Base-by-base conservation (phyloP, 768 basidiomycete genomes). In the Mycena haematopus region DNA sequence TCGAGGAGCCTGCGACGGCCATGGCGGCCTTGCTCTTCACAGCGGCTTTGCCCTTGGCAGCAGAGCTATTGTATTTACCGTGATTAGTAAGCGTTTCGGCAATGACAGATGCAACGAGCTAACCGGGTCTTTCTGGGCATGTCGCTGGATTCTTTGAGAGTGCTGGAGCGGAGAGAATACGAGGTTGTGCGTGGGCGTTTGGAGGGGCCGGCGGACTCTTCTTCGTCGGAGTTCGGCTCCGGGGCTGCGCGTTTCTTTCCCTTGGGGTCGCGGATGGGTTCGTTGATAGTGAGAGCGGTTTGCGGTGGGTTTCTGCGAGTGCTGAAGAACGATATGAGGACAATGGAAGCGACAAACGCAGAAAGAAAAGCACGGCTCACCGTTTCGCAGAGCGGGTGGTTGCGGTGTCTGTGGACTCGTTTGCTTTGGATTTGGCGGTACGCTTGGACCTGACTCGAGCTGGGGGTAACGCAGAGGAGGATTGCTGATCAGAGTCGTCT, bases 231-330 rank as follows among this genome's bases (percentile, higher is more conserved):
- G 67, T 76, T 77, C 35, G 79, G 76, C 77, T 93, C 91, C 51
- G 90, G 89, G 33, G 82, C 85, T 40, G 93, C 94, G 70, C 93
- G 90, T 79, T 96, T 96, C 87, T 97, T 97, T 61, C 94, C 95
- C 77, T 96, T 96, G 67, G 77, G 76, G 77, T 93, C 92, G 71
- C 82, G 83, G 3, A 78, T 68, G 52, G 89, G 85, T 82, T 94
- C 93, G 87, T 87, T 88, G 76, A 93, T 93, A 60, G 84, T 78
- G 77, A 84, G 75, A 68, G 82, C 72, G 67, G 79, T 52, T 70
- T 79, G 69, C 65, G 73, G 58, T 52, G 84, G 83, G 63, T 82
- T 80, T 71, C 86, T 85, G 71, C 88, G 86, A 69, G 84, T 78
- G 75, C 90, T 92, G 71, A 63, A 65, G 68, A 71, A 59, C 66